Conservation (phyloP, 139 green algal species). For the Microglena sp. region DNA sequence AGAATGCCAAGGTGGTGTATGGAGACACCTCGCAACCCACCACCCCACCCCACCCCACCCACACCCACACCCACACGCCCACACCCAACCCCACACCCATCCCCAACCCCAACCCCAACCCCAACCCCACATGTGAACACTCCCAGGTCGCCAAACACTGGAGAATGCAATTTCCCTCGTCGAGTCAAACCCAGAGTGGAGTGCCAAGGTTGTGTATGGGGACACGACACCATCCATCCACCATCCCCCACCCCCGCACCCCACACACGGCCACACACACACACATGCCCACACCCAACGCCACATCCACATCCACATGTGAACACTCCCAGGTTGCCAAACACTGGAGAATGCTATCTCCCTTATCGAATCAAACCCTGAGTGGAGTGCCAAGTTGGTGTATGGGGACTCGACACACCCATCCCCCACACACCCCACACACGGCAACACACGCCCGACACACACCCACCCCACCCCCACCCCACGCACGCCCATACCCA, state of each 20-base stretch:
- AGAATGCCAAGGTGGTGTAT: too few relatives aligned
- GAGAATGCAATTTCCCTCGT: slow-evolving; percentile 80
- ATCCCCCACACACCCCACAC: neutral
- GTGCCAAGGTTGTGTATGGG: slow-evolving; percentile 65
- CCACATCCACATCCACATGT: too few relatives aligned
- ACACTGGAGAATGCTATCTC: slow-evolving; percentile 87
- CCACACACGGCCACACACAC: neutral
- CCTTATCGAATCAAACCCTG: slow-evolving; percentile 50
- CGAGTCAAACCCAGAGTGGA: slow-evolving; percentile 53
- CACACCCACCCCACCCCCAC: too few relatives aligned
- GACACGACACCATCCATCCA: too few relatives aligned
- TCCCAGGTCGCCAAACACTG: slow-evolving; percentile 73
- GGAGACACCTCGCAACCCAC: too few relatives aligned
- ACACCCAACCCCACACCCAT: too few relatives aligned
- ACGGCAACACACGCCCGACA: neutral
- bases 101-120: too few relatives aligned
- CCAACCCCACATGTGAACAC: too few relatives aligned
- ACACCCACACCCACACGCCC: too few relatives aligned
- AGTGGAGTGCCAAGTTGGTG: slow-evolving; percentile 62
- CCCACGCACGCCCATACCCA: neutral
- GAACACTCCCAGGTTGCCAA: slow-evolving; percentile 56
- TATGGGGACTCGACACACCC: slow-evolving; percentile 82
- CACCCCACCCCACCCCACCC: too few relatives aligned
- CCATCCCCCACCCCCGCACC: too few relatives aligned
- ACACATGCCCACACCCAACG: neutral